A percentile compares a stretch with the other conserved stretches of the same genome.
These are phyloP conservation scores for Phytophthora pistaciae DNA, from an alignment of 352 stramenopile species.

Conservation along the genomic window DNA sequence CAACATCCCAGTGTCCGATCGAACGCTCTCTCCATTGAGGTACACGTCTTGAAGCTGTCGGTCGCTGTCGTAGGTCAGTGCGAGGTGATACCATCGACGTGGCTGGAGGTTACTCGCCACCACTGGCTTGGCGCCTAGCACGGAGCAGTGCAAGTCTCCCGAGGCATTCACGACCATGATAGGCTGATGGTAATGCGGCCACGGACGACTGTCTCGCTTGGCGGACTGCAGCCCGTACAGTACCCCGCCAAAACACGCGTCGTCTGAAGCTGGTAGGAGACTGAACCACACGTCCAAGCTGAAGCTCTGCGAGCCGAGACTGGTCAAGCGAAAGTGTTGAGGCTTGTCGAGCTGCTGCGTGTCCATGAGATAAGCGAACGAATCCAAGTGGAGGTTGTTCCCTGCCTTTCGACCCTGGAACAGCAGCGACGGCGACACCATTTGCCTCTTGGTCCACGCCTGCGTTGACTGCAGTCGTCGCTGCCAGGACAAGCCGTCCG, in stretches of 20 bases:
- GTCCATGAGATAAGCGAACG: conserved; percentile 9
- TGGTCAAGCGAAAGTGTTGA: conserved; percentile 5
- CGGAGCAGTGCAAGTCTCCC: conserved; percentile 42
- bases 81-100: conserved; percentile 50
- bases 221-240: conserved; percentile 39
- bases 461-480: background rate
- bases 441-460: conserved; percentile 14
- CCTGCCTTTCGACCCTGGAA: conserved; percentile 14
- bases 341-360: background rate
- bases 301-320: conserved; percentile 15
- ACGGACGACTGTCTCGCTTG: conserved; percentile 12
- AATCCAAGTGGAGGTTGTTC: conserved; percentile 14
- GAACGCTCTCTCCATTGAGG: conserved; percentile 29
- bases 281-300: conserved; percentile 39
- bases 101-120: conserved; percentile 28
- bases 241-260: conserved; percentile 29
- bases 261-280: conserved; percentile 25
- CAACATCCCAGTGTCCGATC: conserved; percentile 11
- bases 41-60: conserved; percentile 32
- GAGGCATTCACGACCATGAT: conserved; percentile 34
- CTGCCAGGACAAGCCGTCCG: conserved; percentile 5
- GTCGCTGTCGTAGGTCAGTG: conserved; percentile 30
- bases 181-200: conserved; percentile 37
- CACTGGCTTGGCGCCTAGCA: conserved; percentile 33
- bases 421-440: conserved; percentile 14